A percentile compares a stretch with the other conserved stretches of the same genome.
Evolutionary conservation across 495 filamentous ascomycete genomes (phyloP).

Genomic region (Hypoxylon lienhwacheense): DNA sequence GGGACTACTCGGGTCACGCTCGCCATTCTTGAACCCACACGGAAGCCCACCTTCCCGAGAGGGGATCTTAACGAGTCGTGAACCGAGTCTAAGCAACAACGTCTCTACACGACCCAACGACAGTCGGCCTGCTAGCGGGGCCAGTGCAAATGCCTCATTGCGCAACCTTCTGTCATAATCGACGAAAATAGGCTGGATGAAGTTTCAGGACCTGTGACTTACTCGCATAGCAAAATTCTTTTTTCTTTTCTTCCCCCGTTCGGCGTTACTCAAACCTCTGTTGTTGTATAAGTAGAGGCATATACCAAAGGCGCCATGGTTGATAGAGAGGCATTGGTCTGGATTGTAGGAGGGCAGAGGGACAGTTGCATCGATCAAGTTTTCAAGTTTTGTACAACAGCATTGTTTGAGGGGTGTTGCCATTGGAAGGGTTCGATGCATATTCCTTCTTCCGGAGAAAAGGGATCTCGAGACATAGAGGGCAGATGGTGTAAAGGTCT

Average conservation of each 20-base stretch:
- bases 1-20: conserved; percentile 40
- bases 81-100: conserved; percentile 32
- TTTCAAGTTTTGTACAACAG: conserved; percentile 11
- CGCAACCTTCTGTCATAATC: conserved; percentile 69
- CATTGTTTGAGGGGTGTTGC: too few species aligned
- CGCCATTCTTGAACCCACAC: conserved; percentile 40
- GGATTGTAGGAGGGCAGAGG: conserved; percentile 5
- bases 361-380: background rate
- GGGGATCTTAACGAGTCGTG: conserved; percentile 37
- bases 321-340: conserved; percentile 8
- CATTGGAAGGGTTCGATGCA: too few species aligned
- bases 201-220: conserved; percentile 14
- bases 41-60: conserved; percentile 43
- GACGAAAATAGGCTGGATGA: background rate
- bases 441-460: too few species aligned
- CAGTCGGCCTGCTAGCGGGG: conserved; percentile 55
- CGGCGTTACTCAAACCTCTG: conserved; percentile 25
- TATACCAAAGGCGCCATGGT: conserved; percentile 36
- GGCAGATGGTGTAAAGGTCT: background rate
- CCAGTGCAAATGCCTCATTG: conserved; percentile 75
- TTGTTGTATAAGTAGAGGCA: conserved; percentile 41
- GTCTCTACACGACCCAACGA: conserved; percentile 40
- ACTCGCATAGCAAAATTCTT: conserved; percentile 21
- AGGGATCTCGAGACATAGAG: background rate
- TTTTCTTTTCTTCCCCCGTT: conserved; percentile 15